Evolutionary conservation across 2,329 filamentous ascomycete genomes (phyloP).

Genomic region (Tothia fuscella): DNA sequence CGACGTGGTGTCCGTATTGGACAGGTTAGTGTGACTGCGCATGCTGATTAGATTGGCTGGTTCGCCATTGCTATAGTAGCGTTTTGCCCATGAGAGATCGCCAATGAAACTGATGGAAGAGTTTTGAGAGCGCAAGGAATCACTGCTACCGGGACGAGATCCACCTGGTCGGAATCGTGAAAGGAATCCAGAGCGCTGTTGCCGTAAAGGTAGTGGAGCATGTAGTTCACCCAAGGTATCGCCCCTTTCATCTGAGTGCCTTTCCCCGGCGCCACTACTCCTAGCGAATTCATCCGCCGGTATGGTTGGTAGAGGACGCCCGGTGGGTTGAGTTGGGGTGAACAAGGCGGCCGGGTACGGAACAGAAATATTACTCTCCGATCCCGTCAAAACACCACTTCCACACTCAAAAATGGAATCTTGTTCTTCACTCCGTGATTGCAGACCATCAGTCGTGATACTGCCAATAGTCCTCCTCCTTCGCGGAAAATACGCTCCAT

Average conservation of each 20-base stretch:
- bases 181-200: conserved; percentile 26
- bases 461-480: conserved; percentile 8
- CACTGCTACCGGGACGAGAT: conserved; percentile 22
- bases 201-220: conserved; percentile 23
- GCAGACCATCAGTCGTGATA: not conserved
- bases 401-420: conserved; percentile 2
- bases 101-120: conserved; percentile 10
- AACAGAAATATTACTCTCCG: conserved; percentile 21
- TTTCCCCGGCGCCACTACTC: no score
- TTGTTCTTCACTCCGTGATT: conserved; percentile 1
- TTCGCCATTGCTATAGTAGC: conserved; percentile 10
- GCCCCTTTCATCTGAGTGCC: conserved; percentile 25
- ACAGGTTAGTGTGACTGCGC: no score
- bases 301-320: conserved; percentile 2
- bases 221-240: conserved; percentile 29
- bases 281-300: conserved; percentile 13
- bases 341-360: conserved; percentile 25
- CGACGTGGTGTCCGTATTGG: no score
- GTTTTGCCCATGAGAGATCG: conserved; percentile 8
- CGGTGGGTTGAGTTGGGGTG: conserved; percentile 17
- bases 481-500: not conserved
- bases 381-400: conserved; percentile 7
- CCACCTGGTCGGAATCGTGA: conserved; percentile 21
- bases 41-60: not conserved
- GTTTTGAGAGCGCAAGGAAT: conserved; percentile 20